phyloP scores from a whole-genome alignment of 805 yeast species.

The Wickerhamiella shivajii region DNA sequence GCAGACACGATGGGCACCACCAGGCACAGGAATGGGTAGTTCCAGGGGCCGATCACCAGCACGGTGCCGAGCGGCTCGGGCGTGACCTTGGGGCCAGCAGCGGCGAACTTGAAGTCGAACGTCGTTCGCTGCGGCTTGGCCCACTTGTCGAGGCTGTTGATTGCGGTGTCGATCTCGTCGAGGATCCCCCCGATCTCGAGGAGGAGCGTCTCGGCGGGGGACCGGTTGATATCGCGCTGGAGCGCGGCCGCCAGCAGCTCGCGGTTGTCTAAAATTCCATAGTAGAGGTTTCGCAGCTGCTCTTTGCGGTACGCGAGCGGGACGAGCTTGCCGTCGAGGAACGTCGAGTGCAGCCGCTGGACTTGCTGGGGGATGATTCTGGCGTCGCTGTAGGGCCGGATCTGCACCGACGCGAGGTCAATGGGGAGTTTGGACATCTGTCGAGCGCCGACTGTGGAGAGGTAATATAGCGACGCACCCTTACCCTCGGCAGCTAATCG shows the following conservation, averaged over 20 bases:
- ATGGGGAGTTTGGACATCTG: no score
- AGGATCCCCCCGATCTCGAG: conserved; percentile 40
- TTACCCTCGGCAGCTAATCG: no score
- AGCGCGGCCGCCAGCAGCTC: conserved; percentile 45
- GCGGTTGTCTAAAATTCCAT: conserved; percentile 43
- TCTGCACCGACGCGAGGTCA: no score
- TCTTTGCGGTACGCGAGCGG: conserved; percentile 41
- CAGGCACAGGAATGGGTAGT: conserved; percentile 56
- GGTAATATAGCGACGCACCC: no score
- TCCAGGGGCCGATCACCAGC: conserved; percentile 64
- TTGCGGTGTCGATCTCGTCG: conserved; percentile 44
- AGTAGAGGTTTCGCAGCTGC: conserved; percentile 54
- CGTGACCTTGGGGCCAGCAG: conserved; percentile 12
- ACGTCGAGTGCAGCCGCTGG: no score
- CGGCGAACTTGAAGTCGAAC: conserved; percentile 18
- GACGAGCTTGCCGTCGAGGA: conserved; percentile 33
- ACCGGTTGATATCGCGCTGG: conserved; percentile 50
- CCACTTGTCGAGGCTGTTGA: conserved; percentile 48
- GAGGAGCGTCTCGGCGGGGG: conserved; percentile 44
- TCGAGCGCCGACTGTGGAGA: no score
- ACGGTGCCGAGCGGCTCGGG: conserved; percentile 43
- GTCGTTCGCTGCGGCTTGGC: conserved; percentile 32
- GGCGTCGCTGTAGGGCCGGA: no score
- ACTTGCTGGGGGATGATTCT: no score
- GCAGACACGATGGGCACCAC: conserved; percentile 63